Base-by-base conservation (phyloP, 148 eudicot species). In the Fagopyrum esculentum region DNA sequence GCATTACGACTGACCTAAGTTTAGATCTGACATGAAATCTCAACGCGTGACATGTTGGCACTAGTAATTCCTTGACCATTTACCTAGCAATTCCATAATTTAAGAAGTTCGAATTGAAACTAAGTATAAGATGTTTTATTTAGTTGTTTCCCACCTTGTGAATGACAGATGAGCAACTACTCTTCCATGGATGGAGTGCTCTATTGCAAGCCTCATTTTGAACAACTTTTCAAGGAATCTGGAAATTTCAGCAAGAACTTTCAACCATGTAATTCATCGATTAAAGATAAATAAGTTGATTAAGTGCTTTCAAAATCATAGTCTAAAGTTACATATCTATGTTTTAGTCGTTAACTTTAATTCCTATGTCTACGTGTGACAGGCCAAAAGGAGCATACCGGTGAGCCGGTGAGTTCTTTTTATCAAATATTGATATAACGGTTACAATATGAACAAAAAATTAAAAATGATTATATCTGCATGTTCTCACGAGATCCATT, bases 141-240 rank as follows among this genome's bases (percentile, higher is more conserved):
- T 35, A 35, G 40, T 35, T 17, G 17, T 60, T 60, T 17, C n/a
- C 7, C 16, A 1, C 35, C 22, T 60, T 15, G 26, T 60, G 17
- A 22, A 63, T 79, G 69, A 59, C 80, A 88, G 98, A 91, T 93
- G 97, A 91, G 91, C 92, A 93, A 89, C 82, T 93, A 93, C 83
- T 93, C 97, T 11, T 93, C 98, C 73, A 89, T 93, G 98, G 97
- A 93, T 79, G 98, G 97, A 78, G 89, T 91, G 76, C 91, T 93
- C 43, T 93, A 91, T 73, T 93, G 98, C 88, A 93, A 89, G 69
- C 22, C 93, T 77, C 98, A 93, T 79, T 91, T 91, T 75, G 98
- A 93, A 72, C 98, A 93, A 74, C 95, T 93, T 19, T 93, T 89
- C 73, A 93, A 93, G 86, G 94, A 93, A 80, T 87, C 91, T 0